These are phyloP conservation scores for Smittium culicis DNA, from an alignment of 371 early-diverging fungal genomes.

Conservation along the genomic window DNA sequence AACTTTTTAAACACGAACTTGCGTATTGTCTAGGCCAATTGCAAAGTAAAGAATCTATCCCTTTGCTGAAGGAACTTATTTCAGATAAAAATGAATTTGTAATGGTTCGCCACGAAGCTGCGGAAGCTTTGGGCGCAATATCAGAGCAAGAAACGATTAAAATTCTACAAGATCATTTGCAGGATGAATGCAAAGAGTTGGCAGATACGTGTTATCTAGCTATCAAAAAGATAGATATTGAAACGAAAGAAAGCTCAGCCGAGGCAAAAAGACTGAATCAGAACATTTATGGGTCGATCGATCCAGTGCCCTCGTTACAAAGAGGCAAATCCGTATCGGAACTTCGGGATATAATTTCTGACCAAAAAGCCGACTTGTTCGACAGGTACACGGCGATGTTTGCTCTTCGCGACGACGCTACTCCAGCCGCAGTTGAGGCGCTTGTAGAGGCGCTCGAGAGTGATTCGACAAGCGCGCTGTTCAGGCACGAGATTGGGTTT, in stretches of 20 bases:
- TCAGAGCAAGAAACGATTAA: slow-evolving; percentile 50
- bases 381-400: slow-evolving; percentile 98
- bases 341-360: slow-evolving; percentile 49
- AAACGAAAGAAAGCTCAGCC: slow-evolving; percentile 29
- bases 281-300: slow-evolving; percentile 58
- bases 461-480: slow-evolving; percentile 68
- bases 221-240: slow-evolving; percentile 70
- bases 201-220: slow-evolving; percentile 93
- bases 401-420: slow-evolving; percentile 83
- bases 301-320: slow-evolving; percentile 78
- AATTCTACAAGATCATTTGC: slow-evolving; percentile 54
- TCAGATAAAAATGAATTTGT: slow-evolving; percentile 57
- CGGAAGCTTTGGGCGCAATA: slow-evolving; percentile 95
- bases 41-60: slow-evolving; percentile 68
- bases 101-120: slow-evolving; percentile 98
- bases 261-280: slow-evolving; percentile 14
- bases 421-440: slow-evolving; percentile 69
- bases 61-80: slow-evolving; percentile 48
- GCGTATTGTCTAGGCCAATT: slow-evolving; percentile 99
- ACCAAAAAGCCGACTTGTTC: slow-evolving; percentile 63
- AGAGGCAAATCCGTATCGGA: slow-evolving; percentile 44
- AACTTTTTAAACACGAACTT: slow-evolving; percentile 95
- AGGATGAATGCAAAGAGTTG: slow-evolving; percentile 52
- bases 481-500: slow-evolving; percentile 96
- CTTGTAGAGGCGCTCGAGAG: slow-evolving; percentile 70